Evolutionary conservation across 1,284 basidiomycete genomes (phyloP).

Genomic region (Heliocybe sulcata): DNA sequence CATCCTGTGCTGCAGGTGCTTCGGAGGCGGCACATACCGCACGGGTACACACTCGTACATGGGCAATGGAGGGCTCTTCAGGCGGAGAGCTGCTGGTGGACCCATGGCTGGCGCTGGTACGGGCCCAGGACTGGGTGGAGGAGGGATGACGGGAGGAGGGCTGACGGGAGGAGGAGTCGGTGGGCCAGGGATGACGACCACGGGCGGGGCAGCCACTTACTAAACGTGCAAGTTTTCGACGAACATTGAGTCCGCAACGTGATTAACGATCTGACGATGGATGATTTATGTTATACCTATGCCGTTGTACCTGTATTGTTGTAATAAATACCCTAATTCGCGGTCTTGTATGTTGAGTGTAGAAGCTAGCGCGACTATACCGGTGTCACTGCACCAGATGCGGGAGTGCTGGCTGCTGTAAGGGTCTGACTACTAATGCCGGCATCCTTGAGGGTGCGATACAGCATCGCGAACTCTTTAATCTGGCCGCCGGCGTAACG

Average conservation of each 20-base stretch:
- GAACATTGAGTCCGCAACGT: neutral
- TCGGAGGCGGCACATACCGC: slow-evolving; percentile 27
- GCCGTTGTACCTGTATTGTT: neutral
- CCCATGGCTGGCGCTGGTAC: neutral
- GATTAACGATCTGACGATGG: neutral
- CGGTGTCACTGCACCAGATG: neutral
- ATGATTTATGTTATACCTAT: neutral
- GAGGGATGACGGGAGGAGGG: neutral
- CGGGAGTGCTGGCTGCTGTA: neutral
- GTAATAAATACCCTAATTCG: neutral
- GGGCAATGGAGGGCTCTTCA: neutral
- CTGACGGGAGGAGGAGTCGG: neutral
- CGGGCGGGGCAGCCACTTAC: neutral
- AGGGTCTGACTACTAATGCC: neutral
- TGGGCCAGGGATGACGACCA: neutral
- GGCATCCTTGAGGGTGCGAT: slow-evolving; percentile 1
- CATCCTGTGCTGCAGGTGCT: slow-evolving; percentile 56
- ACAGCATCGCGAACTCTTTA: neutral
- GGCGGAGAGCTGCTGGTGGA: neutral
- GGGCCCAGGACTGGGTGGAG: neutral
- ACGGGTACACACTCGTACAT: slow-evolving; percentile 20
- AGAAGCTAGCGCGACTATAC: neutral
- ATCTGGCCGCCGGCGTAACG: slow-evolving; percentile 39
- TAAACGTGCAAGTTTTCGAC: neutral
- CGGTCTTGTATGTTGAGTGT: neutral